Conservation (phyloP, 1,284 basidiomycete species). For the Cutaneotrichosporon cavernicola region DNA sequence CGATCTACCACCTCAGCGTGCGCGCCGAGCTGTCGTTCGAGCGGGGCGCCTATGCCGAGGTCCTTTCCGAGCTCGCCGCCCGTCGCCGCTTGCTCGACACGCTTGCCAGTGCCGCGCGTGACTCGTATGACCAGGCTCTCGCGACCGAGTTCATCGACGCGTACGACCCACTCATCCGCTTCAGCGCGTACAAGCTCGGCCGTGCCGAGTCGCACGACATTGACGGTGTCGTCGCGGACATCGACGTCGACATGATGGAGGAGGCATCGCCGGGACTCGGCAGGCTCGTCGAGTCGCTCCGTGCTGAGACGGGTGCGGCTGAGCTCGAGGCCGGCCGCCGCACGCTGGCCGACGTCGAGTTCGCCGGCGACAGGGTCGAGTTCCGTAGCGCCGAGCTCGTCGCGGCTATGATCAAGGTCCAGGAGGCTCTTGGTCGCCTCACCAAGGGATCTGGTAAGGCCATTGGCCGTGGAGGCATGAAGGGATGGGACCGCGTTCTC, state of each 20-base stretch:
- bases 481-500: slow-evolving; percentile 76
- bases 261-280: slow-evolving; percentile 44
- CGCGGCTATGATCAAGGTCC: slow-evolving; percentile 77
- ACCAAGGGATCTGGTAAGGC: slow-evolving; percentile 53
- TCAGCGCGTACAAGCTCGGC: slow-evolving; percentile 82
- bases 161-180: slow-evolving; percentile 85
- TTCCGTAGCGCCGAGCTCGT: slow-evolving; percentile 89
- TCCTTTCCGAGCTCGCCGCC: slow-evolving; percentile 74
- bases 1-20: slow-evolving; percentile 53
- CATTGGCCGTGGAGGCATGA: slow-evolving; percentile 41
- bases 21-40: slow-evolving; percentile 55
- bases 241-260: slow-evolving; percentile 64
- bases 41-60: slow-evolving; percentile 70
- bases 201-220: slow-evolving; percentile 72
- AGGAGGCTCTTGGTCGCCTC: slow-evolving; percentile 65
- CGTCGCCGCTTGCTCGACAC: slow-evolving; percentile 67
- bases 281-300: slow-evolving; percentile 36
- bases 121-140: slow-evolving; percentile 84
- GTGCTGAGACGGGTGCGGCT: slow-evolving; percentile 53
- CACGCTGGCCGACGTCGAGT: slow-evolving; percentile 64
- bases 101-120: slow-evolving; percentile 60
- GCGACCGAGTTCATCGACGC: slow-evolving; percentile 81
- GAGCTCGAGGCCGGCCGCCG: slow-evolving; percentile 57
- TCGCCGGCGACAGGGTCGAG: slow-evolving; percentile 81
- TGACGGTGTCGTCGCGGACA: slow-evolving; percentile 71